Conservation (phyloP, 2,329 filamentous ascomycete species). For the Decorospora gaudefroyi region DNA sequence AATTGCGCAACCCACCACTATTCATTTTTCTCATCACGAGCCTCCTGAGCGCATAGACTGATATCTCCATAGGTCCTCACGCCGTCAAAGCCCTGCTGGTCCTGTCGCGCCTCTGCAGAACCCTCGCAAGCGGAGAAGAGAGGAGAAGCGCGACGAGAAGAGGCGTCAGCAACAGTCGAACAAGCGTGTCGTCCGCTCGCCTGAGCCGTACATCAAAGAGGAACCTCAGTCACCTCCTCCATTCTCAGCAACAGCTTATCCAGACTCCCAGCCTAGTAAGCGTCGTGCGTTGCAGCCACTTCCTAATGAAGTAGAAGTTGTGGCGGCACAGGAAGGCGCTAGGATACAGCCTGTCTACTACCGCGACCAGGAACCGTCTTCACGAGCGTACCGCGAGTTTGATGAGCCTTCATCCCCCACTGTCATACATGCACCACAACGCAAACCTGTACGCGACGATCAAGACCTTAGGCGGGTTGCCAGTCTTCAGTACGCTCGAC, state of each 20-base stretch:
- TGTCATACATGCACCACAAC: conserved; percentile 46
- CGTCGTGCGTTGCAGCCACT: conserved; percentile 47
- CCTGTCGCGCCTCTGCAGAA: conserved; percentile 51
- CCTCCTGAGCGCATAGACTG: too few species aligned
- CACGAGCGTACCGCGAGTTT: conserved; percentile 51
- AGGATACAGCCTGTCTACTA: conserved; percentile 55
- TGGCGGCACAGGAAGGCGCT: conserved; percentile 44
- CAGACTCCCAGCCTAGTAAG: conserved; percentile 47
- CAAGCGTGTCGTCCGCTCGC: conserved; percentile 40
- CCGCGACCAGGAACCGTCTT: conserved; percentile 42
- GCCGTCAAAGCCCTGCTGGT: conserved; percentile 52
- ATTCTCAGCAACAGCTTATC: conserved; percentile 50
- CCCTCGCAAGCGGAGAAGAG: conserved; percentile 58
- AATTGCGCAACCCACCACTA: too few species aligned
- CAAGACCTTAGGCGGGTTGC: conserved; percentile 55
- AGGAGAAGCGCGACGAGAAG: conserved; percentile 46
- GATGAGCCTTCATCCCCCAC: conserved; percentile 49
- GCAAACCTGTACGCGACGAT: conserved; percentile 50
- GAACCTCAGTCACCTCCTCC: conserved; percentile 66
- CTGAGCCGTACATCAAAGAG: conserved; percentile 62
- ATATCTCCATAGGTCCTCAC: conserved; percentile 35
- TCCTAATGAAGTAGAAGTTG: conserved; percentile 47
- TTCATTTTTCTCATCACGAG: too few species aligned
- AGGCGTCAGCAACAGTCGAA: conserved; percentile 46
- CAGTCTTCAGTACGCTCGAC: conserved; percentile 54